Evolutionary conservation across 495 filamentous ascomycete species (phyloP).

Genomic region (Neurospora sp.): DNA sequence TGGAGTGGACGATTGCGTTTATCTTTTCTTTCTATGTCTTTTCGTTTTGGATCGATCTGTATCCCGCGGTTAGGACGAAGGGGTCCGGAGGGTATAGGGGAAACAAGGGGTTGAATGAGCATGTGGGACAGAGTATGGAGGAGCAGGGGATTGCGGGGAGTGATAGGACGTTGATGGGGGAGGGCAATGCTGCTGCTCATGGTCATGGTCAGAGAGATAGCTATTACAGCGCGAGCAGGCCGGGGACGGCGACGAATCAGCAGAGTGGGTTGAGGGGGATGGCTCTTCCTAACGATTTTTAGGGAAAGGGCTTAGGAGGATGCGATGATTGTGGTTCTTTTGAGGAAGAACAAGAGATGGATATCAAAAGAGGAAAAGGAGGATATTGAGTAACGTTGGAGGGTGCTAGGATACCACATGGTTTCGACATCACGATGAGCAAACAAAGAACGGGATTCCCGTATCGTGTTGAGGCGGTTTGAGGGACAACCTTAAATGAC

Average conservation of each 20-base stretch:
- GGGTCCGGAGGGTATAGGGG: not conserved
- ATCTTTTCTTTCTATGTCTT: slow-evolving; percentile 85
- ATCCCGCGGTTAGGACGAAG: slow-evolving; percentile 65
- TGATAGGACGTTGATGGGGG: not conserved
- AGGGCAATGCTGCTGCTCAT: not conserved
- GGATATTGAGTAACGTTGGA: not conserved
- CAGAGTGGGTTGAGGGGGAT: not conserved
- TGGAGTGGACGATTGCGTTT: slow-evolving; percentile 75
- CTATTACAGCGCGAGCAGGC: not conserved
- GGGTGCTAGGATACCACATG: not conserved
- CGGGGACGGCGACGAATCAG: not conserved
- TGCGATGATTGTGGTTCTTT: not conserved
- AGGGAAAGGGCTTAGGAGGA: not conserved
- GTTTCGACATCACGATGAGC: not conserved
- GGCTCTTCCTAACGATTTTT: not conserved
- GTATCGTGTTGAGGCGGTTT: not conserved
- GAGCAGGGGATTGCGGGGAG: not conserved
- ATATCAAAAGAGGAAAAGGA: not conserved
- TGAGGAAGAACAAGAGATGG: not conserved
- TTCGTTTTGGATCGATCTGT: slow-evolving; percentile 78
- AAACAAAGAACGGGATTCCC: not conserved
- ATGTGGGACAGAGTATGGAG: not conserved
- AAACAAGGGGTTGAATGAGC: not conserved
- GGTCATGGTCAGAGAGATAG: not conserved
- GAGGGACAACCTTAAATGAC: not conserved